phyloP scores from a whole-genome alignment of 192 early-diverging fungal species.

The Mortierella claussenii region DNA sequence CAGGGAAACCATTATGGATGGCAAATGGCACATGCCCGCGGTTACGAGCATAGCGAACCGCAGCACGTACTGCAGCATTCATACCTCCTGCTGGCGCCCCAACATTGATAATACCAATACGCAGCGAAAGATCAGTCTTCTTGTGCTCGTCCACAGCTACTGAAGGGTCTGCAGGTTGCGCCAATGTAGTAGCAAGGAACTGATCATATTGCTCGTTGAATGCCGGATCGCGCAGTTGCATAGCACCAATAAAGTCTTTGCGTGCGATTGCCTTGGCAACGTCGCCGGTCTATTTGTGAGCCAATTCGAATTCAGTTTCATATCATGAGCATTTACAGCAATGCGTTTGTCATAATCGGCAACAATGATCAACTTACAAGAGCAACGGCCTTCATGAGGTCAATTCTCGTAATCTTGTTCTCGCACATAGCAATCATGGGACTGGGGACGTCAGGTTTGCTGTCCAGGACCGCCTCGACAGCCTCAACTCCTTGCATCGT shows the following conservation, averaged over 20 bases:
- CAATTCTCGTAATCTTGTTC: constrained; percentile 87
- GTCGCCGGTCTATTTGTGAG: constrained; percentile 87
- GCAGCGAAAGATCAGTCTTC: constrained; percentile 60
- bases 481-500: constrained; percentile 96
- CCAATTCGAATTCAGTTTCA: no score
- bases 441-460: constrained; percentile 86
- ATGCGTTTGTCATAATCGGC: no score
- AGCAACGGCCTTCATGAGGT: constrained; percentile 94
- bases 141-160: not conserved
- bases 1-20: constrained; percentile 93
- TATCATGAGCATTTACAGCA: no score
- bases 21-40: constrained; percentile 89
- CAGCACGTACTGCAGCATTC: constrained; percentile 94
- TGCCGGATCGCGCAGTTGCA: constrained; percentile 87
- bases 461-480: constrained; percentile 89
- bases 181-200: constrained; percentile 68
- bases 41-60: constrained; percentile 85
- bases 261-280: constrained; percentile 84
- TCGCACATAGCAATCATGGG: constrained; percentile 93
- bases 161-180: constrained; percentile 17
- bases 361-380: constrained; percentile 70
- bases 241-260: constrained; percentile 90
- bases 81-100: constrained; percentile 98
- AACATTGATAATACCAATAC: constrained; percentile 92
- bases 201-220: constrained; percentile 76